Base-by-base conservation (phyloP, 345 rosid genomes). In the Gossypium arboreum region DNA sequence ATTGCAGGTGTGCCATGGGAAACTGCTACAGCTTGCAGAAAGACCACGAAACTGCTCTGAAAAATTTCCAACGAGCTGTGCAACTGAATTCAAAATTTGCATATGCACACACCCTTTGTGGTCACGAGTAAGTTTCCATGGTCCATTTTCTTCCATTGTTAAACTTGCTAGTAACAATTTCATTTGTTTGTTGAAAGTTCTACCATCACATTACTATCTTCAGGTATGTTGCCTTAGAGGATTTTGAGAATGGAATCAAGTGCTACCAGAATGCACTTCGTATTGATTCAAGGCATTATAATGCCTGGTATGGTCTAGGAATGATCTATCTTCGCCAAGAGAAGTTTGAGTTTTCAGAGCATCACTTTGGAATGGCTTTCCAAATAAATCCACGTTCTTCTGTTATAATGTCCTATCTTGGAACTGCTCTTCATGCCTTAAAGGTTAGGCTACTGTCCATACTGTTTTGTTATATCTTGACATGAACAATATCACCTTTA, bases 301-400 rank as follows among this genome's bases (percentile, higher is more conserved):
- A 95, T 47, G 78, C 99, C 9, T 95, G 98, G 98, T 93, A 95
- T 80, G 99, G 99, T 47, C 96, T 95, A 76, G 99, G 98, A 75
- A 91, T 93, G 96, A 84, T 93, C 71, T 93, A 85, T 77, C 94
- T 95, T 73, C 93, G 98, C 72, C 98, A 93, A 83, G 99, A 95
- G 85, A 93, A 93, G 83, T 84, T 88, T 69, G 96, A 93, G 79
- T 95, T 95, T 82, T 86, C 99, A 0, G 98, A 93, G 88, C 98
- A 95, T 85, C 98, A 93, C 82, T 95, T 95, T 83, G 85, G 80
- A 82, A 88, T 86, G 94, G 99, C 99, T 39, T 91, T 89, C 80
- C 82, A 78, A 59, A 93, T 93, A 83, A 95, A 93, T 78, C 91
- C 92, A 22, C 81, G 88, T 64, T 95, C 99, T 51, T 95, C 99